Evolutionary conservation across 768 basidiomycete species (phyloP).

Genomic region (Inosperma sp.): DNA sequence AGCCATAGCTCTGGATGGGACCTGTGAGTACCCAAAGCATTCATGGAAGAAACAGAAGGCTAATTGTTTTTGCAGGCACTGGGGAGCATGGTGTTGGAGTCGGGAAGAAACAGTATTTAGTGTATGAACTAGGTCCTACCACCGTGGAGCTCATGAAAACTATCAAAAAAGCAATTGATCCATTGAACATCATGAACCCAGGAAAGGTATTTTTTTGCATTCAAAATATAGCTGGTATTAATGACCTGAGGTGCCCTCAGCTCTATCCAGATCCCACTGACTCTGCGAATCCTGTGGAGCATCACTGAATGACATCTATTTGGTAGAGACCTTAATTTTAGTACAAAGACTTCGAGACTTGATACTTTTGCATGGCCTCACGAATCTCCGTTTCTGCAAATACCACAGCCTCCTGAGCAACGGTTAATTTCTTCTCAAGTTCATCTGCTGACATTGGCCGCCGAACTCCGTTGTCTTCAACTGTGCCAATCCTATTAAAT

Average conservation of each 20-base stretch:
- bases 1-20: conserved; percentile 72
- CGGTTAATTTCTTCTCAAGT: conserved; percentile 66
- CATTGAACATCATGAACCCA: conserved; percentile 79
- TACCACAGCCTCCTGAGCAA: conserved; percentile 66
- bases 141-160: conserved; percentile 83
- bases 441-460: conserved; percentile 63
- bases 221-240: too few relatives aligned
- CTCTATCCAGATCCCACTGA: conserved; percentile 30
- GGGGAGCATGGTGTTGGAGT: conserved; percentile 88
- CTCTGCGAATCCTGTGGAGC: background rate
- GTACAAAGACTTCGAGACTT: conserved; percentile 35
- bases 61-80: conserved; percentile 45
- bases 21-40: conserved; percentile 45
- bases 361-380: conserved; percentile 69
- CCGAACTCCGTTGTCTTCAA: conserved; percentile 43
- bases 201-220: too few relatives aligned
- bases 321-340: conserved; percentile 54
- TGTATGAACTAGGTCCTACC: conserved; percentile 75
- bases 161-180: conserved; percentile 79
- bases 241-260: too few relatives aligned
- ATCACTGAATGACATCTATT: background rate
- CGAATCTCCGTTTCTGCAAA: conserved; percentile 72
- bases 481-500: conserved; percentile 62
- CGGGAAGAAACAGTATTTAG: conserved; percentile 80
- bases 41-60: background rate